Evolutionary conservation across 2,329 filamentous ascomycete species (phyloP), one percentile per base, ranked within the genome.

Genomic region (Grosmannia penicillata): DNA sequence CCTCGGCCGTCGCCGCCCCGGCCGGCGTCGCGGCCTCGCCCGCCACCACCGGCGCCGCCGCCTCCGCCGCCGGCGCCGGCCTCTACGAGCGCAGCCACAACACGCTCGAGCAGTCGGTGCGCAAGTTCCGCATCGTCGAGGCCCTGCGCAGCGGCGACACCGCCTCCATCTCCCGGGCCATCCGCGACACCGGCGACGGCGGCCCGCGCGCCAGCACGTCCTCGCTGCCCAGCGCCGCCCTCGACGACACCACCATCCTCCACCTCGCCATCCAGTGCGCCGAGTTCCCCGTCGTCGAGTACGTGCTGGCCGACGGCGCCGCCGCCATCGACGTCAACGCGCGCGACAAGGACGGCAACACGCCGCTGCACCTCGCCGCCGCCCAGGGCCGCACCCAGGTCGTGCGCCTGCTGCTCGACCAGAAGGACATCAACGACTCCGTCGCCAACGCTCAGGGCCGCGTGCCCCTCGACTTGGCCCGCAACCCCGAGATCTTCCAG

Each of bases 241-340:
- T 86, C 22, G 81, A 87, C 42, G 87, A 93, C 39, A 95, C 87
- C 1, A 91, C 84, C 2, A 80, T 96, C 30, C 68, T 98, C 27
- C 89, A 98, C 56, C 68, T 98, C 29, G 87, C 91, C 21, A 85
- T 96, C 32, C 91, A 98, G 59, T 96, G 89, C 59, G 89, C 91
- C 36, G 91, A 96, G 56, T 72, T 81, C 35, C 78, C 84, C 17
- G 86, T 98, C 22, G 82, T 98, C 38, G 87, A 98, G 56, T 95
- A 89, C 52, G 81, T 96, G n/a, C 62, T 98, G 31, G 87, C 85
- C 2, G 72, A 84, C 44, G 75, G 80, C 23, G 68, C 64, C 13
- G 66, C 65, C 30, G 63, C 64, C 37, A 65, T 93, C 39, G 86
- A 96, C 53, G 65, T 96, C 56, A 98, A 96, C 57, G 78, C 82